Evolutionary conservation across 306 rosid genomes (phyloP).

Genomic region (Benincasa hispida): DNA sequence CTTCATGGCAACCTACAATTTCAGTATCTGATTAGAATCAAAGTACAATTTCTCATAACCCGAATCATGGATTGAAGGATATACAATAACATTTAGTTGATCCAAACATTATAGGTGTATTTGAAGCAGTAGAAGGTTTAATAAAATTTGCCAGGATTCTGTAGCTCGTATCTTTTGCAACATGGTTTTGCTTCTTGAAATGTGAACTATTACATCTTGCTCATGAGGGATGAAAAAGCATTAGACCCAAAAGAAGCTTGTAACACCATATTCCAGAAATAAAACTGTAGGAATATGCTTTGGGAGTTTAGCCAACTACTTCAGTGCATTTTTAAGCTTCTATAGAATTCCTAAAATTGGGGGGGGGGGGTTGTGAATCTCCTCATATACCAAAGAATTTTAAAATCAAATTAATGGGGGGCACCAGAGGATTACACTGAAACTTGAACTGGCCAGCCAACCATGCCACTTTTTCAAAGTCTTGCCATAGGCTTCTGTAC

Average conservation of each 20-base stretch:
- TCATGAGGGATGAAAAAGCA: background rate
- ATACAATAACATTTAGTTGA: background rate
- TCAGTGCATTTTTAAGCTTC: background rate
- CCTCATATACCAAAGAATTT: background rate
- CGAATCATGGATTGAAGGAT: background rate
- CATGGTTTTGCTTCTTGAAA: background rate
- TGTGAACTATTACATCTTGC: background rate
- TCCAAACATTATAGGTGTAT: background rate
- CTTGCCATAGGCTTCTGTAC: slow-evolving; percentile 75
- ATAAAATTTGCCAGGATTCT: background rate
- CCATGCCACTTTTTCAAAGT: slow-evolving; percentile 96
- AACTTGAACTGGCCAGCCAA: slow-evolving; percentile 93
- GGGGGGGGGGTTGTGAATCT: background rate
- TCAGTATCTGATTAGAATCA: slow-evolving; percentile 1
- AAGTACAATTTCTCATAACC: background rate
- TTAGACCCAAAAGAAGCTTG: background rate
- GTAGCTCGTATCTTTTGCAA: background rate
- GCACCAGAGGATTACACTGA: slow-evolving; percentile 54
- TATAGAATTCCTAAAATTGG: background rate
- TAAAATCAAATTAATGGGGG: slow-evolving; percentile 5
- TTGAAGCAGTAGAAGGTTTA: background rate
- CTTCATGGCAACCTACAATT: slow-evolving; percentile 81
- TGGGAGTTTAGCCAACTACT: background rate
- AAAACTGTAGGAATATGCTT: background rate
- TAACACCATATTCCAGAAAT: background rate